Conservation (phyloP, 352 stramenopile species). For the Globisporangium nodosum region DNA sequence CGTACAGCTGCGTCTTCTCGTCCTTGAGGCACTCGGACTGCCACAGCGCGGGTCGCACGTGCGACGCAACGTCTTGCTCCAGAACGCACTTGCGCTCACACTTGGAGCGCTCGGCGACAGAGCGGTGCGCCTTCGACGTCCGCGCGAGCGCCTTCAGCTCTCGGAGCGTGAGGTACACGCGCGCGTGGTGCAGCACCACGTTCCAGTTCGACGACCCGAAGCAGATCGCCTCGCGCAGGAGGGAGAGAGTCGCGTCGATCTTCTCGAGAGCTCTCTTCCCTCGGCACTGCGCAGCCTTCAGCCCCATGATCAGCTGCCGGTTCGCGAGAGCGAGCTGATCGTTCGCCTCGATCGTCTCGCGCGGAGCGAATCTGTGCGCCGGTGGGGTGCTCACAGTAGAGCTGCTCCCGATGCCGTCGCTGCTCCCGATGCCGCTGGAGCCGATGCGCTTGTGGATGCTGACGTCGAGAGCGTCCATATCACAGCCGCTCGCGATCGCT, state of each 20-base stretch:
- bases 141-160: constrained; percentile 27
- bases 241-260: constrained; percentile 48
- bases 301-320: constrained; percentile 61
- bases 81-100: constrained; percentile 27
- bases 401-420: not conserved
- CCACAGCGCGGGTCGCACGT: constrained; percentile 29
- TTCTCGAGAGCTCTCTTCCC: constrained; percentile 45
- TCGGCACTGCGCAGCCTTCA: constrained; percentile 58
- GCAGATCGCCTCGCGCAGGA: constrained; percentile 38
- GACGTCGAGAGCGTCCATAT: constrained; percentile 41
- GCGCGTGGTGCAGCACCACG: constrained; percentile 17
- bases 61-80: constrained; percentile 8
- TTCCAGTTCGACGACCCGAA: constrained; percentile 23
- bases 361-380: constrained; percentile 57
- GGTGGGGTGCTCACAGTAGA: constrained; percentile 33
- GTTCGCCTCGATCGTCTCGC: constrained; percentile 54
- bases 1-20: constrained; percentile 35
- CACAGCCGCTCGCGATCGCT: constrained; percentile 36
- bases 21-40: constrained; percentile 43
- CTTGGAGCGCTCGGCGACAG: constrained; percentile 16
- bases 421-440: constrained; percentile 5
- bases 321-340: constrained; percentile 60
- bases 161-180: constrained; percentile 34
- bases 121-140: constrained; percentile 10
- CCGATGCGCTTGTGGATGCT: constrained; percentile 37